Evolutionary conservation across 257 asterid species (phyloP).

Genomic region (Nicotiana sylvestris): DNA sequence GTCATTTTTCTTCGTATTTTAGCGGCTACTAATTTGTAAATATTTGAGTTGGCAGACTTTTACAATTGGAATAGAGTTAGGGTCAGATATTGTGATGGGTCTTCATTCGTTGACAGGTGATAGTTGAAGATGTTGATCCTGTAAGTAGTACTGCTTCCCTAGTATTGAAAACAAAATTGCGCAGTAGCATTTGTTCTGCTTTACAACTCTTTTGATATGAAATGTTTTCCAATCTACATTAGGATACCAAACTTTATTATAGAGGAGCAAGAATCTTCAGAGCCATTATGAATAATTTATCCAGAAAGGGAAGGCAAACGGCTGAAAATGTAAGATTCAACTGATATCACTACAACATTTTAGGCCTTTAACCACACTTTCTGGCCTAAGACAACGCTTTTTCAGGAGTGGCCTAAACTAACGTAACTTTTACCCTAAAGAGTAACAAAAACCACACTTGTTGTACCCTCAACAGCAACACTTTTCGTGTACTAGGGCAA

Average conservation of each 20-base stretch:
- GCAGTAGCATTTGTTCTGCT: not conserved
- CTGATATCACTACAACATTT: no score
- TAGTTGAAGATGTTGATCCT: conserved; percentile 44
- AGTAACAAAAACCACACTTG: no score
- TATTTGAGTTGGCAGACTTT: conserved; percentile 35
- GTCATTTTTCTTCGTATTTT: not conserved
- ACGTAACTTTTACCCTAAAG: no score
- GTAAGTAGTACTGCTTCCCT: conserved; percentile 32
- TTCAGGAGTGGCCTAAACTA: no score
- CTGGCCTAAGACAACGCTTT: no score
- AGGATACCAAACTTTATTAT: conserved; percentile 31
- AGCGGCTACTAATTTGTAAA: not conserved
- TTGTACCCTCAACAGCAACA: no score
- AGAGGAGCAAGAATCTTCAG: conserved; percentile 30
- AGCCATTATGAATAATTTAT: conserved; percentile 33
- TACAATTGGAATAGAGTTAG: conserved; percentile 70
- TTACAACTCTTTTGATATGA: not conserved
- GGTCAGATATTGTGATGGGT: conserved; percentile 79
- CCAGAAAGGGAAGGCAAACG: conserved; percentile 32
- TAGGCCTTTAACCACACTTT: no score
- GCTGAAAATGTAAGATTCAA: conserved; percentile 32
- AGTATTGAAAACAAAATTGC: not conserved
- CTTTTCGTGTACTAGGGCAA: no score
- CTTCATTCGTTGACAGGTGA: conserved; percentile 69
- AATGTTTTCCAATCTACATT: not conserved